These are phyloP conservation scores for Pseudozyma tsukubaensis DNA, from an alignment of 1,284 basidiomycete genomes.

Conservation along the genomic window DNA sequence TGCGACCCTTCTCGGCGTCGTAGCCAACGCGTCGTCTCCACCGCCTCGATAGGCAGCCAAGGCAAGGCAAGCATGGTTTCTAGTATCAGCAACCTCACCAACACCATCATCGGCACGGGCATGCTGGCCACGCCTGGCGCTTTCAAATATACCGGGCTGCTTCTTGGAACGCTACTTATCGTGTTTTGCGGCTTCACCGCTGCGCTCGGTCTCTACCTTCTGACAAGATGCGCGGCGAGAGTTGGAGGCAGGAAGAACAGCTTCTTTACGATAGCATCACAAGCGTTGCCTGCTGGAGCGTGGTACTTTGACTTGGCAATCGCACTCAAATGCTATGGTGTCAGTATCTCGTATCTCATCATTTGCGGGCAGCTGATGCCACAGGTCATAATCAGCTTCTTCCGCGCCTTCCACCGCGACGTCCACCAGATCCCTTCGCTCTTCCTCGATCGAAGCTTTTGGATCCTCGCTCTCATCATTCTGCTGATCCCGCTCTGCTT, in stretches of 20 bases:
- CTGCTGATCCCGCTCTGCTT: constrained; percentile 87
- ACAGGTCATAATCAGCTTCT: constrained; percentile 86
- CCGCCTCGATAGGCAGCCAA: constrained; percentile 36
- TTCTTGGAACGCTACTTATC: constrained; percentile 85
- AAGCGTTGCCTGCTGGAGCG: constrained; percentile 75
- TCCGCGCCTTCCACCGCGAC: constrained; percentile 45
- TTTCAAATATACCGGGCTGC: constrained; percentile 69
- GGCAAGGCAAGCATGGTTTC: constrained; percentile 49
- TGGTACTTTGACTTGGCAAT: constrained; percentile 92
- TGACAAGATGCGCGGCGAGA: constrained; percentile 87
- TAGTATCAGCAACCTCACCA: constrained; percentile 67
- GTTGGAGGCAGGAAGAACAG: constrained; percentile 70
- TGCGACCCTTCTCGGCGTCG: constrained; percentile 7
- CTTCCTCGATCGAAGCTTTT: constrained; percentile 78
- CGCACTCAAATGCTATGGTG: constrained; percentile 80
- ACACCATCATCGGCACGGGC: constrained; percentile 67
- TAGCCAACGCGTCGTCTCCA: constrained; percentile 32
- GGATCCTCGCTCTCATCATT: constrained; percentile 86
- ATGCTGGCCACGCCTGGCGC: constrained; percentile 69
- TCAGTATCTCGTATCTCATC: constrained; percentile 82
- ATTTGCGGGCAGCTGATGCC: constrained; percentile 78
- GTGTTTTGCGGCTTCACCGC: constrained; percentile 84
- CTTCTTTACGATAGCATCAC: constrained; percentile 58
- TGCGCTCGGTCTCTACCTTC: constrained; percentile 87
- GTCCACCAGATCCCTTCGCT: constrained; percentile 51